These are phyloP conservation scores for Ocimum tenuiflorum DNA, from an alignment of 257 asterid genomes.

Conservation along the genomic window DNA sequence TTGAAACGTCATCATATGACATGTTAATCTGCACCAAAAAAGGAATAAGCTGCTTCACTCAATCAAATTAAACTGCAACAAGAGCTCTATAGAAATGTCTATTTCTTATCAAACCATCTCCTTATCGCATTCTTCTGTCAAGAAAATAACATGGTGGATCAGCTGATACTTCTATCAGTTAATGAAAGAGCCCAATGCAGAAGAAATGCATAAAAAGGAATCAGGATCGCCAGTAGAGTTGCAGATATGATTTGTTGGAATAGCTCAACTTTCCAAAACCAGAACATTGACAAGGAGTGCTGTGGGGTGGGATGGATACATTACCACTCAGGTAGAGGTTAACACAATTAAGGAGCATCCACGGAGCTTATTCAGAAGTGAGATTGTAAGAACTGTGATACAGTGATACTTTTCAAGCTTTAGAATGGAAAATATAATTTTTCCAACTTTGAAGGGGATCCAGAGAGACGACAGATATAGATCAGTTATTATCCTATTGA, in stretches of 20 bases:
- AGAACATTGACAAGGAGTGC: not conserved
- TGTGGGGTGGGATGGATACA: not conserved
- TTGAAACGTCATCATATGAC: slow-evolving; percentile 67
- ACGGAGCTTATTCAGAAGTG: not conserved
- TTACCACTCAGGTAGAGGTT: not conserved
- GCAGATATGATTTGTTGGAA: not conserved
- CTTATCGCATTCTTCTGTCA: no score
- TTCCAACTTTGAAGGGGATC: not conserved
- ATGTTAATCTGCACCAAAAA: slow-evolving; percentile 62
- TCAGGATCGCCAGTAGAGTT: not conserved
- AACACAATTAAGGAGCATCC: slow-evolving; percentile 6
- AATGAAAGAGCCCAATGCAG: no score
- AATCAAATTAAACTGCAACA: not conserved
- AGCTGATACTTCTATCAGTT: no score
- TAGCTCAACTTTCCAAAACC: slow-evolving; percentile 11
- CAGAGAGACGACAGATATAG: not conserved
- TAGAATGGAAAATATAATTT: not conserved
- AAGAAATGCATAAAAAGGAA: no score
- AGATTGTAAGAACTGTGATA: not conserved
- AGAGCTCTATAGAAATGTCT: not conserved
- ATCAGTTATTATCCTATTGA: no score
- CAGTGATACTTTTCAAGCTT: slow-evolving; percentile 1
- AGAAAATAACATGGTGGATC: no score
- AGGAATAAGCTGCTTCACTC: slow-evolving; percentile 8
- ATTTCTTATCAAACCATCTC: not conserved